Base-by-base conservation (phyloP, 495 filamentous ascomycete genomes). In the Penicillium diatomitis region DNA sequence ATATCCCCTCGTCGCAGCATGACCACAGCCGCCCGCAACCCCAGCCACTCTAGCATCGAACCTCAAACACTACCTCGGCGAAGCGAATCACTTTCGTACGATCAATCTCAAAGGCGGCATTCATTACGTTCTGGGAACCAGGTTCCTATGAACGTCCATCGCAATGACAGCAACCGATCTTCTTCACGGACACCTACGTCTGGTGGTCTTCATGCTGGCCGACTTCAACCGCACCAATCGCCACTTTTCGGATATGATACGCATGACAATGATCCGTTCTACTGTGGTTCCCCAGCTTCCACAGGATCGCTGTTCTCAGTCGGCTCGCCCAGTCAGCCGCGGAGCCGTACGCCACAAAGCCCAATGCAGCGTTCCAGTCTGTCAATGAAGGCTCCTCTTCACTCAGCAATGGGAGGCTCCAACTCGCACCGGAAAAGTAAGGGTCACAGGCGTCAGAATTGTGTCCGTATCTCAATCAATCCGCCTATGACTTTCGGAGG, bases 381-480 rank as follows among this genome's bases (percentile, higher is more conserved):
- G 6, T 63, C 62, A 29, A 41, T 49, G 6, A 61, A 51, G 38
- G 48, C 54, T 1, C 54, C 65, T 41, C 40, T 67, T 30, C 46
- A 65, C n/a, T 74, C 70, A 8, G 69, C 69, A 6, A 33, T 72
- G 47, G 72, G 70, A 48, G 57, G 66, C 6, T 58, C 57, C n/a
- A 69, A 61, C 6, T 61, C 61, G 0, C 53, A 55, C 30, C 62
- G 67, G n/a, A 73, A 68, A 47, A 67, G 67, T 20, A 73, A 68
- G 48, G 67, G 67, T 27, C 72, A 79, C 45, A 57, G 67, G 41
- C 65, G 71, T 20, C 71, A 76, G 27, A 73, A 75, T 40, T 75
- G 68, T 42, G 70, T 78, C 3, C 71, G 74, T 31, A 73, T 76
- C 34, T 75, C 75, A 0, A 72, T 74, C 7, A 62, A 72, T 28